Percentiles rank a stretch among this genome's conserved stretches.
Conservation (phyloP, 2,329 filamentous ascomycete species). For the Tolypocladium sp. region DNA sequence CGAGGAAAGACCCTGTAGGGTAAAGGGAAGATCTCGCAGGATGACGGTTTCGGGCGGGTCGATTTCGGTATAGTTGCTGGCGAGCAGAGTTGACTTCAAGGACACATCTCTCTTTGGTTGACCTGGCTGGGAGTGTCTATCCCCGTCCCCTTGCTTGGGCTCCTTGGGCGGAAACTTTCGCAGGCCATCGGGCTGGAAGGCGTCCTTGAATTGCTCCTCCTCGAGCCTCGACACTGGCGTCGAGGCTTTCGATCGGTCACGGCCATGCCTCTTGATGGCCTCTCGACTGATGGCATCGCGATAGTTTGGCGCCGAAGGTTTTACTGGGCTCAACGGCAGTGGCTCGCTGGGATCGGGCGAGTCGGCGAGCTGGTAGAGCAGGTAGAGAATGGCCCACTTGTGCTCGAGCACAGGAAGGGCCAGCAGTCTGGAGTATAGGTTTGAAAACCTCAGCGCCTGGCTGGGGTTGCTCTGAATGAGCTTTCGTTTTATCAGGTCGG, state of each 20-base stretch:
- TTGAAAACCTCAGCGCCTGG: conserved; percentile 77
- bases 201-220: conserved; percentile 40
- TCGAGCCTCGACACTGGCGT: conserved; percentile 29
- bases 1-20: conserved; percentile 84
- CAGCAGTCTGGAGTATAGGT: conserved; percentile 80
- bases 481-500: conserved; percentile 84
- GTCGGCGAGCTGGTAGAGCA: conserved; percentile 77
- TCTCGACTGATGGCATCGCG: conserved; percentile 27
- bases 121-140: conserved; percentile 21
- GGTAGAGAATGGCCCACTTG: conserved; percentile 94
- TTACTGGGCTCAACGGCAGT: conserved; percentile 33
- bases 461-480: conserved; percentile 69
- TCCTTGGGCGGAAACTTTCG: conserved; percentile 33
- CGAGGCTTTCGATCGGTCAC: conserved; percentile 26
- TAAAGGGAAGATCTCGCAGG: conserved; percentile 79
- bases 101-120: conserved; percentile 38
- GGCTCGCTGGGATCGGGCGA: conserved; percentile 48
- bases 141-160: conserved; percentile 25
- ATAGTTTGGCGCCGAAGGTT: conserved; percentile 27
- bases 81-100: conserved; percentile 47
- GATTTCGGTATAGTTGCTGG: conserved; percentile 46
- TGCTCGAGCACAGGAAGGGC: conserved; percentile 87
- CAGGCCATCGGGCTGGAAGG: conserved; percentile 45
- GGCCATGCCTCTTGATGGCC: conserved; percentile 25
- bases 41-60: conserved; percentile 57